Evolutionary conservation across 2,329 filamentous ascomycete species (phyloP).

Genomic region (Ophiognomonia clavigignenti-juglandacearum): DNA sequence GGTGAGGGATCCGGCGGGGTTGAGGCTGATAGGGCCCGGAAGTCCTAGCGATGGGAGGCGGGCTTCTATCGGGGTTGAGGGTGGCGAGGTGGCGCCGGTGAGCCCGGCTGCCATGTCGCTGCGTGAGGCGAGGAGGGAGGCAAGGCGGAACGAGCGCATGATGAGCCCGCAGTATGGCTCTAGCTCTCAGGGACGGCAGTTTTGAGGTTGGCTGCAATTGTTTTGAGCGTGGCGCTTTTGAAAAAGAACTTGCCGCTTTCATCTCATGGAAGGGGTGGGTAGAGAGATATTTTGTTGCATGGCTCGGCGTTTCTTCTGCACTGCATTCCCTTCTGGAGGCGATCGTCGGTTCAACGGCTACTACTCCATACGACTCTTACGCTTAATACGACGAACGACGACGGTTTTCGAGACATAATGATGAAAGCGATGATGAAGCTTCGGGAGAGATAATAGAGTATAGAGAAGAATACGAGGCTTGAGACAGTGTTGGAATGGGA

Average conservation of each 20-base stretch:
- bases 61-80: not conserved
- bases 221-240: no score
- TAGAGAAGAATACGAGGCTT: not conserved
- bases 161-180: no score
- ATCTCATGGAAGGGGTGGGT: no score
- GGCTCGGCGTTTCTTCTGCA: no score
- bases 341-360: slow-evolving; percentile 1
- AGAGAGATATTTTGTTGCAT: slow-evolving; percentile 6
- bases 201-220: no score
- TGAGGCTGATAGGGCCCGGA: slow-evolving; percentile 23
- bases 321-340: slow-evolving; percentile 4
- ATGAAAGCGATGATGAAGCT: not conserved
- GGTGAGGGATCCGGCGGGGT: slow-evolving; percentile 2
- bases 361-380: slow-evolving; percentile 7
- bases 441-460: not conserved
- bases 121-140: no score
- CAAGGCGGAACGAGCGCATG: no score
- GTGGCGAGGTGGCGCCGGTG: slow-evolving; percentile 6
- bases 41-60: not conserved
- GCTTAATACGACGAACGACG: slow-evolving; percentile 1
- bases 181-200: no score
- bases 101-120: no score
- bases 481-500: not conserved
- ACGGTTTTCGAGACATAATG: not conserved
- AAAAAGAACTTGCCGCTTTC: no score